These are phyloP conservation scores for Hypoxylon lienhwacheense DNA, from an alignment of 495 filamentous ascomycete genomes.

Conservation along the genomic window DNA sequence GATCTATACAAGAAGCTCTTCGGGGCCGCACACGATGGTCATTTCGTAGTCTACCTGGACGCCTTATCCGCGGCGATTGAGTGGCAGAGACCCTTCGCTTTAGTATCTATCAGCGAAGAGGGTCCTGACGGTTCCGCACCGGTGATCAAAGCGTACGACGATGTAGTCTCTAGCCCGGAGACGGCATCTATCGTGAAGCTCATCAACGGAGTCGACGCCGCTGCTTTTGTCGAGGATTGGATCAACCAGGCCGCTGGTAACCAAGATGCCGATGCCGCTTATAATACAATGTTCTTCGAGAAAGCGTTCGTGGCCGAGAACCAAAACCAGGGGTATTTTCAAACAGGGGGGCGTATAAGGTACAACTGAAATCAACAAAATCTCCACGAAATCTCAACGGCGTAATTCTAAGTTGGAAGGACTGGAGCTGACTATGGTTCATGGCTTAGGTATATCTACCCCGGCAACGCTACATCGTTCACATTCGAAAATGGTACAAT, in stretches of 20 bases:
- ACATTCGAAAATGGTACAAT: slow-evolving; percentile 49
- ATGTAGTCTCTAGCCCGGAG: slow-evolving; percentile 31
- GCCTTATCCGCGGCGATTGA: slow-evolving; percentile 42
- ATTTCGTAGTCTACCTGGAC: slow-evolving; percentile 49
- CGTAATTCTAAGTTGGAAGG: slow-evolving; percentile 1
- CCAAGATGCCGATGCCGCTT: slow-evolving; percentile 53
- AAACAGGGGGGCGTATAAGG: slow-evolving; percentile 39
- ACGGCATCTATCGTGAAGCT: slow-evolving; percentile 34
- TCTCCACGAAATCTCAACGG: too few species aligned
- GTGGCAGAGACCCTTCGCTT: slow-evolving; percentile 37
- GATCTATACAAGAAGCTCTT: slow-evolving; percentile 44
- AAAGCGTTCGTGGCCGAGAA: slow-evolving; percentile 33
- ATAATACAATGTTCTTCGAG: slow-evolving; percentile 51
- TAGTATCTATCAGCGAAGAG: slow-evolving; percentile 48
- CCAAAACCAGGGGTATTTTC: slow-evolving; percentile 33
- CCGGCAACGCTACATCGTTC: slow-evolving; percentile 44
- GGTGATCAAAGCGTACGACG: slow-evolving; percentile 44
- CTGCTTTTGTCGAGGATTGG: slow-evolving; percentile 38
- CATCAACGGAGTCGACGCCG: slow-evolving; percentile 47
- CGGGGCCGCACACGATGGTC: slow-evolving; percentile 49
- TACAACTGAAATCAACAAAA: slow-evolving; percentile 7
- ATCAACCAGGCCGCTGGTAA: slow-evolving; percentile 37
- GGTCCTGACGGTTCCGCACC: slow-evolving; percentile 40
- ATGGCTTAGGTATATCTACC: slow-evolving; percentile 41
- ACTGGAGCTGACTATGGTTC: background rate